Base-by-base conservation (phyloP, 1,284 basidiomycete genomes). In the Gomphus sp. region DNA sequence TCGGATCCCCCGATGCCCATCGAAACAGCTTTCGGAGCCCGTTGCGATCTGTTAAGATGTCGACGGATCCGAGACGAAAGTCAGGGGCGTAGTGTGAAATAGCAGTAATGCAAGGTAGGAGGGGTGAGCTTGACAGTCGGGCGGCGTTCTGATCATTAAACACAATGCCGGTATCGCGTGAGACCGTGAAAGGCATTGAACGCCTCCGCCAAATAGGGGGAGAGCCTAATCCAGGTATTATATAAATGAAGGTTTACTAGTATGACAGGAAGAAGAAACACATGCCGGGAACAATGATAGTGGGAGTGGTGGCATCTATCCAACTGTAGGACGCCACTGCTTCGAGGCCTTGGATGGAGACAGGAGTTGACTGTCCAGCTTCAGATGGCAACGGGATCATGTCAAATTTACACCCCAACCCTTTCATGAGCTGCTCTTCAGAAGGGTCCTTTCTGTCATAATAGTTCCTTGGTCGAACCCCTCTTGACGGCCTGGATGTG, bases 31-130 rank as follows among this genome's bases (percentile, higher is more conserved):
- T 84, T 12, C 82, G 72, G 31, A 85, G 70, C 16, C 72, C 73
- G 64, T 84, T 84, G 4, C 82, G 73, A 64, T 84, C 81, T 0
- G 80, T 81, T 56, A 85, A 71, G 59, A 84, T 69, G 64, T 85
- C 81, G 45, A 81, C 66, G 0, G 69, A 61, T 4, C 71, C 56
- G 78, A 82, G 82, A 59, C 80, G 73, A 52, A 83, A 78, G 5
- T 64, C 57, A 6, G 67, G 53, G 22, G 64, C 62, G 14, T 67
- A 68, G n/a, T 68, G 64, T 60, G 80, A 78, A 7, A 80, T 77
- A 0, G 81, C 77, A 5, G 69, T 71, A 52, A 85, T 68, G 47
- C 84, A 70, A 0, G 82, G 79, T 2, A 79, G 68, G 2, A 83
- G 70, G 3, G 72, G 65, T 0, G 73, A 69, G 0, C 69, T 66